Evolutionary conservation across 2,329 filamentous ascomycete genomes (phyloP), one percentile per base, ranked within the genome.

Genomic region (Nothomitra cinnamomea): DNA sequence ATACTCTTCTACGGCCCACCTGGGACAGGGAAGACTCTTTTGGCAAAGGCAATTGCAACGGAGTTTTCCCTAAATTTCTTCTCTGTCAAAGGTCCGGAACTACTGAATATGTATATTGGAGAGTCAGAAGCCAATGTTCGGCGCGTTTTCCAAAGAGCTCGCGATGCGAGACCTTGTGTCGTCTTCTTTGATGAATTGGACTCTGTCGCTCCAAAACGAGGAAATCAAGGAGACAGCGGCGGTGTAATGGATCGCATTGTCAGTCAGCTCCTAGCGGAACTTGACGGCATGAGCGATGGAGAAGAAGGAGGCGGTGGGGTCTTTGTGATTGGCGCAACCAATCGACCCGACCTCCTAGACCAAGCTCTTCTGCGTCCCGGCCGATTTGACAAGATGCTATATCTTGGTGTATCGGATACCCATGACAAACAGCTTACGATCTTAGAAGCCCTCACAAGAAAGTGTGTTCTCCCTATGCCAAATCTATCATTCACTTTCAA

Each of bases 181-280:
- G 87, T 95, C 51, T 95, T 95, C 73, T 94, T 95, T 62, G 88
- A 95, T 62, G 88, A 95, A 66, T 66, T 95, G 60, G 88, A 95
- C 66, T 92, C 86, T 0, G 90, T 96, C 1, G 90, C 92, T 3
- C 92, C 92, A 0, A 96, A 96, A 71, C 78, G 92, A 68, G 92
- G 92, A 38, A 96, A 96, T 62, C 90, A 96, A 67, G 92, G 92
- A 50, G 92, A 96, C 63, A 95, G 87, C 58, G 90, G 92, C 55
- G 92, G 92, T 63, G 92, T 96, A 54, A 96, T 96, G 90, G 92
- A 96, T 66, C 81, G 92, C 54, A 96, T 96, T 59, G 90, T 98
- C 52, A 92, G 85, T 56, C 92, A 96, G 70, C 72, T 98, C 45
- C 77, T 98, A 10, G 92, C 92, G 0, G 92, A 98, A 69, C 74